Base-by-base conservation (phyloP, 2,329 filamentous ascomycete species). In the Akanthomyces muscarius region DNA sequence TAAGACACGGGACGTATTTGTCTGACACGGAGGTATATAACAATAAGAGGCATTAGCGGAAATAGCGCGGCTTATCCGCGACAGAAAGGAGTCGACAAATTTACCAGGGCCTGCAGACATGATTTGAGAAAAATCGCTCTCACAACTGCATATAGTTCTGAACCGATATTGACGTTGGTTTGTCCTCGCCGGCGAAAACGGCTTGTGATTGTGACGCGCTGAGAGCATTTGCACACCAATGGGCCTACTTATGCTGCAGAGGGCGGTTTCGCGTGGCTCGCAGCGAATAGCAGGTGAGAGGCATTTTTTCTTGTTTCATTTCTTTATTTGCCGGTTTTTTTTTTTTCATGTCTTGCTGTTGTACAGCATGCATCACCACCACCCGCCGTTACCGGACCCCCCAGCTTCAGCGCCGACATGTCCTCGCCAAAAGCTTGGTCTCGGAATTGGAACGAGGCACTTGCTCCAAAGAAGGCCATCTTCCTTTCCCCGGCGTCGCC, bases 1-100 rank as follows among this genome's bases (percentile, higher is more conserved):
- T 30, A 30, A 30, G 28, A 30, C 28, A 30, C 28, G 33, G 33
- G 33, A 36, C 33, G 10, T 11, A 36, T 36, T 36, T 42, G 36
- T 54, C 52, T 42, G 52, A 42, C 52, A 54, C 21, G 23, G 16
- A 30, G 36, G 33, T 4, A 38, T 38, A 11, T 16, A 25, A 47
- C 28, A 25, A 25, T 48, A 13, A 23, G 54, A 36, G 54, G 28
- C 53, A 21, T 47, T 33, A 18, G 41, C 25, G 54, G 54, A 47
- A 23, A 57, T 25, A 57, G 54, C 42, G 54, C 54, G 54, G 54
- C 28, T 57, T 57, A 57, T 47, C 41, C 25, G 54, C 41, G 42
- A 18, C 5, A 47, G 30, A 16, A 38, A 21, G 23, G 18, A 42
- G 21, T 55, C 38, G 42, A 55, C 23, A 44, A 44, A 56, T 30